Percentiles rank a stretch among this genome's conserved stretches.
These are phyloP conservation scores for Liriodendron chinense DNA, from an alignment of 164 flowering plant species.

Conservation along the genomic window DNA sequence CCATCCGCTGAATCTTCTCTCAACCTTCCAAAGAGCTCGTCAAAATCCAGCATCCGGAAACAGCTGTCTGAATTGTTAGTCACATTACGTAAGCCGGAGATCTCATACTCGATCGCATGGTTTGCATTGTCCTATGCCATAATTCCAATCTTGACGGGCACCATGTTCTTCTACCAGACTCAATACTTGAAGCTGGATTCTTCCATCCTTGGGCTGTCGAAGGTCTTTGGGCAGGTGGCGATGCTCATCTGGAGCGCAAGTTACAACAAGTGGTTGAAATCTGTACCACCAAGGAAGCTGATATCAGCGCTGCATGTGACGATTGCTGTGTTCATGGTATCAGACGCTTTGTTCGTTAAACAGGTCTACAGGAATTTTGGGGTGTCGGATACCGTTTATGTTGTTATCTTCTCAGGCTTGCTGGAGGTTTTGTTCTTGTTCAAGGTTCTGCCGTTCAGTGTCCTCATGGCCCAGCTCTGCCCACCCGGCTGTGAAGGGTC, in stretches of 20 bases:
- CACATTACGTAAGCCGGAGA: conserved; percentile 60
- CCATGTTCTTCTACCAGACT: conserved; percentile 95
- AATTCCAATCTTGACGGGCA: conserved; percentile 74
- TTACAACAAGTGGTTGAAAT: conserved; percentile 53
- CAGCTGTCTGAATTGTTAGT: conserved; percentile 54
- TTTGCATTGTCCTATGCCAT: conserved; percentile 73
- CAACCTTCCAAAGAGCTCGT: conserved; percentile 51
- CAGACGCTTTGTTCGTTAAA: conserved; percentile 70
- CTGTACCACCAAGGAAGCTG: conserved; percentile 59
- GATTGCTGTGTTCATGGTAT: conserved; percentile 68
- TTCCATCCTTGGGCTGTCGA: conserved; percentile 72
- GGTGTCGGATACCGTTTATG: conserved; percentile 64
- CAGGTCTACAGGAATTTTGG: conserved; percentile 57
- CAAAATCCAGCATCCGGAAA: conserved; percentile 42
- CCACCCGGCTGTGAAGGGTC: conserved; percentile 94
- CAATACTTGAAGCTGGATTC: conserved; percentile 58
- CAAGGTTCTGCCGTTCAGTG: conserved; percentile 80
- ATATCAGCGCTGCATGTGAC: conserved; percentile 56
- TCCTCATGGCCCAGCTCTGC: conserved; percentile 68
- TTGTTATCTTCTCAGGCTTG: conserved; percentile 67
- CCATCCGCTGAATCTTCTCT: conserved; percentile 57
- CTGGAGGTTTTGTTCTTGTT: conserved; percentile 67
- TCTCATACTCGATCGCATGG: conserved; percentile 72
- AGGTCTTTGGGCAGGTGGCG: conserved; percentile 86
- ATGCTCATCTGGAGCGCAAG: conserved; percentile 70